Percentiles rank a stretch among this genome's conserved stretches.
phyloP scores from a whole-genome alignment of 139 green algal genomes.

The Coelastrella sp. region DNA sequence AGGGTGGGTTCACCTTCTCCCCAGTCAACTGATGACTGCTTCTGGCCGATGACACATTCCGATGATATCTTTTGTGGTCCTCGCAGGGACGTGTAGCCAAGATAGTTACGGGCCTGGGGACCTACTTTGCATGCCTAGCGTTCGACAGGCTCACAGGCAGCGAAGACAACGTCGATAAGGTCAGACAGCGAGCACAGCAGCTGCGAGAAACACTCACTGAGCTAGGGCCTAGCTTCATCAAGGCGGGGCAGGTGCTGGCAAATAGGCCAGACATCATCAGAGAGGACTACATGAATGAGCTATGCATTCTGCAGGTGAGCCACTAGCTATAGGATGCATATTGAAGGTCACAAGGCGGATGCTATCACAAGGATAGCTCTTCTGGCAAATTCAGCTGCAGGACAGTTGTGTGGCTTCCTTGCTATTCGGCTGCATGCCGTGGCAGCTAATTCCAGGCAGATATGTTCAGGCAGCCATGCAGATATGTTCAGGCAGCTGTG shows the following conservation, averaged over 20 bases:
- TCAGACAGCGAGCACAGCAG: conserved; percentile 83
- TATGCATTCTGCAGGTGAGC: conserved; percentile 88
- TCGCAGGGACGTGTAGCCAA: conserved; percentile 26
- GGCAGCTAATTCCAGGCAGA: no score
- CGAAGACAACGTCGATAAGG: conserved; percentile 60
- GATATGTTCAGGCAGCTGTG: no score
- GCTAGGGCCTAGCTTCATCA: conserved; percentile 98
- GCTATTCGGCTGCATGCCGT: no score
- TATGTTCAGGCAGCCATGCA: no score
- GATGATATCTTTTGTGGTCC: background rate
- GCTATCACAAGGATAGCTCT: no score
- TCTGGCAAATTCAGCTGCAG: no score
- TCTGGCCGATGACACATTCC: no score
- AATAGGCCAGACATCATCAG: conserved; percentile 98
- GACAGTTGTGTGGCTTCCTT: no score
- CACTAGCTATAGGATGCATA: background rate
- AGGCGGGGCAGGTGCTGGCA: conserved; percentile 97
- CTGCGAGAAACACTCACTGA: conserved; percentile 88
- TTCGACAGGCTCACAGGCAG: conserved; percentile 56
- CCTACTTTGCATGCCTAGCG: conserved; percentile 65
- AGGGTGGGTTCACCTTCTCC: no score
- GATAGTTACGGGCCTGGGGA: conserved; percentile 63
- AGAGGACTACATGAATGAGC: conserved; percentile 99
- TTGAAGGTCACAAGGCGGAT: background rate
- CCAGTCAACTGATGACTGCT: no score